Evolutionary conservation across 306 rosid genomes (phyloP).

Genomic region (Dalbergia cultrata): DNA sequence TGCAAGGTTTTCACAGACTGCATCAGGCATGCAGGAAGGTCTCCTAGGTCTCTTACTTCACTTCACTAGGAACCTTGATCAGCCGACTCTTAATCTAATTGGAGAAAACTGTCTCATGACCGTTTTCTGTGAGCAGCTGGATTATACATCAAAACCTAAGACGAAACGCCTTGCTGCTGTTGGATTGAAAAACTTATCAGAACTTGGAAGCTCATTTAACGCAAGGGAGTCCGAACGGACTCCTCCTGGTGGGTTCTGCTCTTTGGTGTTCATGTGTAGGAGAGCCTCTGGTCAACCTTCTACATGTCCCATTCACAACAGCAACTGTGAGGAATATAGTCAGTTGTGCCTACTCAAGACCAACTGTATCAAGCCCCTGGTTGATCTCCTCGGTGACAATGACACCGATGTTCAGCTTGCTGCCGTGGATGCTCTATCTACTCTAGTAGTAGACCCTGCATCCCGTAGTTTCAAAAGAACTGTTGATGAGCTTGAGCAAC

Average conservation of each 20-base stretch:
- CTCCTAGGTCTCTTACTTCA: slow-evolving; percentile 69
- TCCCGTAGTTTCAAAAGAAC: slow-evolving; percentile 52
- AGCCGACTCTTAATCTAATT: slow-evolving; percentile 46
- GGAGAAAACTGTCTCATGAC: slow-evolving; percentile 61
- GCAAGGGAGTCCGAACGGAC: slow-evolving; percentile 44
- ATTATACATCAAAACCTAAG: slow-evolving; percentile 58
- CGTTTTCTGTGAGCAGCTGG: slow-evolving; percentile 59
- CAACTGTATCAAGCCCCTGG: slow-evolving; percentile 59
- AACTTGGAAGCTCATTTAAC: slow-evolving; percentile 52
- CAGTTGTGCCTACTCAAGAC: slow-evolving; percentile 58
- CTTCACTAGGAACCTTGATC: slow-evolving; percentile 53
- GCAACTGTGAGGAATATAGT: slow-evolving; percentile 50
- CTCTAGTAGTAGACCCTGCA: slow-evolving; percentile 44
- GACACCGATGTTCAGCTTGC: slow-evolving; percentile 61
- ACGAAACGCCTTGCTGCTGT: slow-evolving; percentile 58
- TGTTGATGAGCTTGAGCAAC: slow-evolving; percentile 55
- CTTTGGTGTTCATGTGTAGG: slow-evolving; percentile 54
- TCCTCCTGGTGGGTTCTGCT: slow-evolving; percentile 43
- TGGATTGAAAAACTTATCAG: slow-evolving; percentile 67
- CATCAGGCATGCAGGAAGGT: slow-evolving; percentile 65
- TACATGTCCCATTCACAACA: slow-evolving; percentile 55
- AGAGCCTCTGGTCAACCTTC: slow-evolving; percentile 41
- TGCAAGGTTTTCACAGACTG: slow-evolving; percentile 52
- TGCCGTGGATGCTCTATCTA: slow-evolving; percentile 60
- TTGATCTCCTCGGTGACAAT: slow-evolving; percentile 56